These are phyloP conservation scores for Aspergillus kassunensis DNA, from an alignment of 495 filamentous ascomycete species.

Conservation along the genomic window DNA sequence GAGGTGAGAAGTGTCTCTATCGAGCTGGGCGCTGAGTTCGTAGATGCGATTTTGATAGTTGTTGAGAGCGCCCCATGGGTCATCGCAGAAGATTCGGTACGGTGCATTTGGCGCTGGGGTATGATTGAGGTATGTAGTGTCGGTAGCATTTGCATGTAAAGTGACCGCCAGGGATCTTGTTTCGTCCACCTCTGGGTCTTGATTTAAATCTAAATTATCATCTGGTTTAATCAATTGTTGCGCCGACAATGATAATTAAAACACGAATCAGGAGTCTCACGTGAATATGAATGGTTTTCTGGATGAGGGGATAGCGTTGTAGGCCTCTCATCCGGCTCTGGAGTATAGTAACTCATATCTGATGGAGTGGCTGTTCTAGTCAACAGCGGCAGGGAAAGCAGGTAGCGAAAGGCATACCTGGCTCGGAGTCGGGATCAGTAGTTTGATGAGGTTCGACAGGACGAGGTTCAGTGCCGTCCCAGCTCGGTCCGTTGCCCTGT, in stretches of 20 bases:
- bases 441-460: slow-evolving; percentile 7
- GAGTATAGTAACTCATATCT: slow-evolving; percentile 42
- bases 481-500: slow-evolving; percentile 22
- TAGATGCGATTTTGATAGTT: slow-evolving; percentile 16
- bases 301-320: slow-evolving; percentile 33
- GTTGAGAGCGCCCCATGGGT: slow-evolving; percentile 13
- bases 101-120: slow-evolving; percentile 4
- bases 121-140: not conserved
- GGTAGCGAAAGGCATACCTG: slow-evolving; percentile 21
- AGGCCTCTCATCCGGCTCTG: slow-evolving; percentile 30
- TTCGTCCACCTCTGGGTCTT: slow-evolving; percentile 13
- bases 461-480: slow-evolving; percentile 18
- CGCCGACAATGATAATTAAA: not conserved
- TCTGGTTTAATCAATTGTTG: slow-evolving; percentile 12
- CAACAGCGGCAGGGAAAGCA: not conserved
- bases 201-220: slow-evolving; percentile 13
- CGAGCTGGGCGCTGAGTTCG: slow-evolving; percentile 7
- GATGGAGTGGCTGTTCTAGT: slow-evolving; percentile 34
- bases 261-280: slow-evolving; percentile 20
- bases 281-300: slow-evolving; percentile 28
- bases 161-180: slow-evolving; percentile 10
- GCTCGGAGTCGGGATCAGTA: slow-evolving; percentile 38
- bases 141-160: slow-evolving; percentile 10
- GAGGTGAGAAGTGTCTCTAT: not conserved
- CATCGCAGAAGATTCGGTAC: not conserved